Evolutionary conservation across 257 asterid genomes (phyloP), one percentile per base, ranked within the genome.

Genomic region (Plectranthus barbatus): DNA sequence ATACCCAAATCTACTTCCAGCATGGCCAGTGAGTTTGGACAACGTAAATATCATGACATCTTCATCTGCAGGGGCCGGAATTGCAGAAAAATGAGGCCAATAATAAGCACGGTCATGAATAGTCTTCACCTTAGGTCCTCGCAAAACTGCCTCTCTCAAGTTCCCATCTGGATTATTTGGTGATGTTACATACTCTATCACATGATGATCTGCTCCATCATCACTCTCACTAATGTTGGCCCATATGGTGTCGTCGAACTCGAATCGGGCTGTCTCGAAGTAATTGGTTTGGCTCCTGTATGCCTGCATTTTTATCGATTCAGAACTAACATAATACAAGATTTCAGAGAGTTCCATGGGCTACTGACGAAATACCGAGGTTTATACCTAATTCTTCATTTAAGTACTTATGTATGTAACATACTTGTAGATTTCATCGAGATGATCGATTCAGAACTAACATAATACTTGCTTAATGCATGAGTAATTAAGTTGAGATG

Each of bases 1-100:
- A 74, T 84, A 86, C 95, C 95, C 95, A 57, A 87, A 75, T 80
- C 92, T 69, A 66, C 81, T 84, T 67, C 97, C 94, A 9, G 94
- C 97, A 71, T 90, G 95, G 34, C 95, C 95, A 2, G 95, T 83
- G 31, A 90, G 84, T 78, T 87, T 90, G 4, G 95, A 87, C 14
- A 84, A 45, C 0, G 95, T 78, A 18, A 87, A 86, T 9, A 83
- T 62, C 95, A 83, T 80, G 69, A 90, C 26, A 73, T 84, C 97
- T 72, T 77, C 90, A 70, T 86, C 71, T 1, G 84, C 79, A 5
- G 92, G 86, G 20, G 82, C 51, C 26, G 90, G 85, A 67, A 87
- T 81, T 37, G 92, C 85, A 0, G 95, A 71, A 26, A 64, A 90
- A 81, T 84, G 88, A 8, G 97, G 90, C 90, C 97, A 90, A 74